phyloP scores from a whole-genome alignment of 495 filamentous ascomycete genomes.

The Chaetomium fimeti region DNA sequence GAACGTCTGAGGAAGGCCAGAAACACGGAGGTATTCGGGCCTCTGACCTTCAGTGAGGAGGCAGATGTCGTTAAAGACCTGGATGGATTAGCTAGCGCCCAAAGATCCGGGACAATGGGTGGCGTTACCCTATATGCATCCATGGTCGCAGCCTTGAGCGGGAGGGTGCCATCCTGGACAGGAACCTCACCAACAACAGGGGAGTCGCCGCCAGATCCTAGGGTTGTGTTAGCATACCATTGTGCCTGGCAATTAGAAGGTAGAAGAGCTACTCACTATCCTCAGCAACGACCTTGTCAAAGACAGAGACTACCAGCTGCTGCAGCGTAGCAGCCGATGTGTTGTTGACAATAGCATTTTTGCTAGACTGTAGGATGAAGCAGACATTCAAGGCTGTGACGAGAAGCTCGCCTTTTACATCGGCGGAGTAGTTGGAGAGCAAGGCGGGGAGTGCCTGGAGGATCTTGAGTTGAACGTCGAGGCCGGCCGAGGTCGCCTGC shows the following conservation, averaged over 20 bases:
- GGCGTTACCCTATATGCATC: conserved; percentile 73
- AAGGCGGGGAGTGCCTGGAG: conserved; percentile 89
- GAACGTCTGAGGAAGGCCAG: conserved; percentile 72
- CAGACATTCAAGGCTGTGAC: conserved; percentile 83
- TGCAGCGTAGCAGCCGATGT: conserved; percentile 93
- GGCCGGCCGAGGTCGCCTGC: conserved; percentile 69
- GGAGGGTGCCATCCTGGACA: conserved; percentile 58
- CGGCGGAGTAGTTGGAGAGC: conserved; percentile 83
- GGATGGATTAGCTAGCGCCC: conserved; percentile 22
- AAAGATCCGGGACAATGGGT: background rate
- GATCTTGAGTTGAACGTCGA: conserved; percentile 95
- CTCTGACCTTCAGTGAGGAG: conserved; percentile 79
- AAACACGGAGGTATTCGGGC: conserved; percentile 73
- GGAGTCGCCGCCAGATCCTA: conserved; percentile 50
- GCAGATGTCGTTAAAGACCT: conserved; percentile 88
- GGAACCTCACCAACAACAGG: conserved; percentile 60
- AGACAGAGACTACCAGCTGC: conserved; percentile 86
- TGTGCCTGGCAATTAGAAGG: background rate
- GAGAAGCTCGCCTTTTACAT: conserved; percentile 76
- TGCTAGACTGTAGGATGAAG: conserved; percentile 82
- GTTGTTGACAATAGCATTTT: conserved; percentile 87
- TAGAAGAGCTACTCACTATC: conserved; percentile 56
- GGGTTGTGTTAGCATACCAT: conserved; percentile 15
- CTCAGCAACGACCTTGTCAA: conserved; percentile 83
- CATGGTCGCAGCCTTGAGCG: conserved; percentile 70